phyloP scores from a whole-genome alignment of 2,329 filamentous ascomycete genomes.

The Penicillium sp. region DNA sequence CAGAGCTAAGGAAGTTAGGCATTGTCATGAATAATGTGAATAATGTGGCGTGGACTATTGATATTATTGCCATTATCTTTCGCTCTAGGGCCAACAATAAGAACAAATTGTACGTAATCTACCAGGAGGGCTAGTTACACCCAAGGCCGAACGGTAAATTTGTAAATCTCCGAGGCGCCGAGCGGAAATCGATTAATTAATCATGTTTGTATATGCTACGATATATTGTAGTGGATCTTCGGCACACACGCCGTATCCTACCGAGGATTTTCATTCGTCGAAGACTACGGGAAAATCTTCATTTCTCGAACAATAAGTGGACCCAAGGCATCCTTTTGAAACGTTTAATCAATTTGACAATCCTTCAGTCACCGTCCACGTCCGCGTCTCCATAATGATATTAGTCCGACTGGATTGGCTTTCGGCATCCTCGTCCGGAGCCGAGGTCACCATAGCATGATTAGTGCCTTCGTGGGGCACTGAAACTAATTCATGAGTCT shows the following conservation, averaged over 20 bases:
- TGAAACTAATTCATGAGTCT: constrained; percentile 17
- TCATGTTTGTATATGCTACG: neutral
- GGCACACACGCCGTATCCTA: neutral
- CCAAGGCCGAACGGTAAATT: neutral
- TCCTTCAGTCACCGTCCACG: constrained; percentile 25
- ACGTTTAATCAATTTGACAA: neutral
- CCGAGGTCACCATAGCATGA: constrained; percentile 15
- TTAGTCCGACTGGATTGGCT: constrained; percentile 29
- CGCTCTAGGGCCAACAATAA: neutral
- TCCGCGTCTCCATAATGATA: constrained; percentile 31
- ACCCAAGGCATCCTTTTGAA: neutral
- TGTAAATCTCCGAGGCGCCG: neutral
- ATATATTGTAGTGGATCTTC: neutral
- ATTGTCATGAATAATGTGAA: neutral
- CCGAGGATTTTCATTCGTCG: neutral
- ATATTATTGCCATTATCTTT: neutral
- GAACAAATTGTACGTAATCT: neutral
- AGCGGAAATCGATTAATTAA: neutral
- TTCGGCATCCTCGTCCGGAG: constrained; percentile 23
- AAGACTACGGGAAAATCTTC: neutral
- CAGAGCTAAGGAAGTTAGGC: neutral
- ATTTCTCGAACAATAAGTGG: neutral
- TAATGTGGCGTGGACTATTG: neutral
- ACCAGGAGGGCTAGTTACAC: neutral
- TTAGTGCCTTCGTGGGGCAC: constrained; percentile 13